Evolutionary conservation across 2,329 filamentous ascomycete genomes (phyloP).

Genomic region (Bipolaris sorokiniana): DNA sequence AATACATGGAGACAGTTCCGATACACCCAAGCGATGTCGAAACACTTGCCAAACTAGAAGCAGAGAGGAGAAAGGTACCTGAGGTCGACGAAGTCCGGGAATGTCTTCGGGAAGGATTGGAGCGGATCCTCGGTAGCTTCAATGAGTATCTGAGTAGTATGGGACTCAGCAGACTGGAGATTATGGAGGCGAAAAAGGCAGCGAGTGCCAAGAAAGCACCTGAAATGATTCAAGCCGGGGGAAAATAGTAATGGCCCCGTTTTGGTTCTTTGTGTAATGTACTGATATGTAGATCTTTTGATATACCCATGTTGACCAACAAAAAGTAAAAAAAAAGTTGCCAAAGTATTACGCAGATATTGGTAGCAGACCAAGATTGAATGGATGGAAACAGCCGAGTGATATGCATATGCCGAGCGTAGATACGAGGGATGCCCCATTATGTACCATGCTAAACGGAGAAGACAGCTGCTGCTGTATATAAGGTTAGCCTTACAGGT

Average conservation of each 20-base stretch:
- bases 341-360: not conserved
- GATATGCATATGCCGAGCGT: not conserved
- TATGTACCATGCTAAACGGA: not conserved
- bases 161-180: constrained; percentile 71
- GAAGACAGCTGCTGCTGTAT: too few relatives aligned
- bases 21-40: constrained; percentile 81
- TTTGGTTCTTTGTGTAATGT: not conserved
- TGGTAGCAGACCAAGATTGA: not conserved
- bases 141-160: constrained; percentile 75
- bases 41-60: constrained; percentile 56
- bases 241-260: not conserved
- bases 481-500: too few relatives aligned
- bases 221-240: constrained; percentile 31
- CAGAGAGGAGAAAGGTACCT: constrained; percentile 51
- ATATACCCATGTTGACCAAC: not conserved
- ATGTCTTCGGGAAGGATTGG: constrained; percentile 69
- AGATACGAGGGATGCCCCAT: not conserved
- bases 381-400: not conserved
- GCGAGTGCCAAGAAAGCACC: constrained; percentile 23
- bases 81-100: constrained; percentile 75
- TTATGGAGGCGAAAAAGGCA: constrained; percentile 63
- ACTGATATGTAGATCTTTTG: constrained; percentile 2
- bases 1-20: constrained; percentile 64
- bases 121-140: constrained; percentile 72
- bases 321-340: not conserved